Evolutionary conservation across 192 early-diverging fungal species (phyloP).

Genomic region (Endogone sp.): DNA sequence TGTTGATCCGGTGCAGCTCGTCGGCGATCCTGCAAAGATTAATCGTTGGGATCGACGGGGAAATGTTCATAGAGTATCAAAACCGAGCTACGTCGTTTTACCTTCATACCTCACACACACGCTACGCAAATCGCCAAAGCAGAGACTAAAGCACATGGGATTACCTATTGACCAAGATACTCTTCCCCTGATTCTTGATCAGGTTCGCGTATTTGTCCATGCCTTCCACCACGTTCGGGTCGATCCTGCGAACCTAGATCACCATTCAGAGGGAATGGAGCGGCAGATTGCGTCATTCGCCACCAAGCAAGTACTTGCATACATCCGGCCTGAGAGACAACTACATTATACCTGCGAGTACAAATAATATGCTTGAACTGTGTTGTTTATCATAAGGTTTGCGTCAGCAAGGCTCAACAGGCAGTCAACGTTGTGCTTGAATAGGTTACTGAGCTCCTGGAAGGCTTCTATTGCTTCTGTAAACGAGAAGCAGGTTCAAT

Average conservation of each 20-base stretch:
- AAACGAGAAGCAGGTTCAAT: not conserved
- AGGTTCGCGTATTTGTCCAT: conserved; percentile 1
- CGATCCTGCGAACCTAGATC: not conserved
- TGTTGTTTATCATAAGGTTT: not conserved
- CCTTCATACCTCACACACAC: too few relatives aligned
- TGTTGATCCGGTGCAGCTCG: not conserved
- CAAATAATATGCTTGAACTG: not conserved
- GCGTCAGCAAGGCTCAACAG: not conserved
- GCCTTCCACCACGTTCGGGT: conserved; percentile 1
- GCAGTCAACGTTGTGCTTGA: conserved; percentile 1
- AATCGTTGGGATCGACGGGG: too few relatives aligned
- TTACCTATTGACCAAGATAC: not conserved
- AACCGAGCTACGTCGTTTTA: too few relatives aligned
- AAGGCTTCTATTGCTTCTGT: not conserved
- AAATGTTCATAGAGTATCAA: too few relatives aligned
- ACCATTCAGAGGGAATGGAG: not conserved
- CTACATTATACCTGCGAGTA: not conserved
- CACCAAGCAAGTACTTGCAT: not conserved
- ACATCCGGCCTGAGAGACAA: not conserved
- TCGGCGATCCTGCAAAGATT: not conserved
- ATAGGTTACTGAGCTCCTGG: not conserved
- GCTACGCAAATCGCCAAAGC: too few relatives aligned
- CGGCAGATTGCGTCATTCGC: not conserved
- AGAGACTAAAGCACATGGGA: too few relatives aligned
- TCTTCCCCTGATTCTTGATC: not conserved